A percentile compares a stretch with the other conserved stretches of the same genome.
Conservation (phyloP, 768 basidiomycete species). For the Tricholoma sp. region DNA sequence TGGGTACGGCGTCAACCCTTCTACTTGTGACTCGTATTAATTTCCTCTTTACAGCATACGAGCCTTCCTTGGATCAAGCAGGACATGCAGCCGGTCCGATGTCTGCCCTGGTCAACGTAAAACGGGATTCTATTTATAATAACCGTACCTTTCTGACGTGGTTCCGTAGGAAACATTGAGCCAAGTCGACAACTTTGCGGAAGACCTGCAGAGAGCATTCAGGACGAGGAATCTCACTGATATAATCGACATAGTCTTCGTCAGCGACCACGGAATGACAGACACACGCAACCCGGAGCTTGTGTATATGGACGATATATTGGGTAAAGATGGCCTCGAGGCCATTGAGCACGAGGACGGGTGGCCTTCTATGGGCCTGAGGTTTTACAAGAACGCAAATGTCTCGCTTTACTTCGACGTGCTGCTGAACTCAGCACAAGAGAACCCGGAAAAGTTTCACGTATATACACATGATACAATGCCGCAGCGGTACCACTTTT, state of each 20-base stretch:
- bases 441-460: slow-evolving; percentile 61
- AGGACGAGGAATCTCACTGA: slow-evolving; percentile 69
- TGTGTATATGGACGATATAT: slow-evolving; percentile 77
- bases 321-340: slow-evolving; percentile 57
- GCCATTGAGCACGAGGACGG: slow-evolving; percentile 75
- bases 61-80: slow-evolving; percentile 82
- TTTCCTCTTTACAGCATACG: slow-evolving; percentile 50
- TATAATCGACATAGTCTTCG: slow-evolving; percentile 85
- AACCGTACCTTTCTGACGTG: background rate
- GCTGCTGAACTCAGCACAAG: slow-evolving; percentile 46
- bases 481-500: slow-evolving; percentile 78
- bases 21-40: slow-evolving; percentile 1
- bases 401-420: slow-evolving; percentile 47
- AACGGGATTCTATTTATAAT: slow-evolving; percentile 15
- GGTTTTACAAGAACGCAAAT: slow-evolving; percentile 62
- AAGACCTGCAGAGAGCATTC: slow-evolving; percentile 58
- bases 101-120: slow-evolving; percentile 66
- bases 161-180: slow-evolving; percentile 51
- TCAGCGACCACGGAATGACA: slow-evolving; percentile 90
- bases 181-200: slow-evolving; percentile 70
- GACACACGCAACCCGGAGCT: slow-evolving; percentile 76
- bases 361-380: slow-evolving; percentile 86
- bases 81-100: slow-evolving; percentile 70
- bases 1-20: slow-evolving; percentile 40
- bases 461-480: slow-evolving; percentile 80